Base-by-base conservation (phyloP, 1,284 basidiomycete species). In the Ustilago trichophora region DNA sequence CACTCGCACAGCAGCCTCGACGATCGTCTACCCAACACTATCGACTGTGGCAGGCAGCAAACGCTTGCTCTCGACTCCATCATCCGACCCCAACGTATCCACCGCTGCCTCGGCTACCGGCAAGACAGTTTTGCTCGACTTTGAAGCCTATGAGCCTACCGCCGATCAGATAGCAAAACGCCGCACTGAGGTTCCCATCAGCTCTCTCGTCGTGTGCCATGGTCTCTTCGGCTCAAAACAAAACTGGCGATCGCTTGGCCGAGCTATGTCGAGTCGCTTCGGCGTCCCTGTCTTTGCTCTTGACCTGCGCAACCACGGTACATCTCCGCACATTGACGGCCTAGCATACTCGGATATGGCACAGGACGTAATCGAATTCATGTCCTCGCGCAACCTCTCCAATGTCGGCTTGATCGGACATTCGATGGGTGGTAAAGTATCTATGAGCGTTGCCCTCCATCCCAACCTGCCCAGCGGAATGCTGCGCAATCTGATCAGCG, bases 401-500 rank as follows among this genome's bases (percentile, higher is more conserved):
- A 71, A 89, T n/a, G 84, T 91, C 21, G 86, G 88, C 0, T 84
- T 93, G 3, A 83, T 92, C 7, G 92, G 91, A 0, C 92, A 93
- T 76, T 93, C 91, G 2, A 92, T 93, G 90, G 92, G 92, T 54
- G 92, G 92, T 12, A 94, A 94, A 82, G 90, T 88, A 1, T 90
- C 89, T 0, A 92, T 92, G 90, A 80, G 88, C 1, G 83, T 91
- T 25, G 91, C 91, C 0, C 85, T 94, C 19, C 79, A 83, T 51
- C 85, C 74, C 83, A 86, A 25, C 78, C 15, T 83, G 82, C 40
- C 82, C 84, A 3, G 81, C 15, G 25, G 52, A 34, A 43, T 50
- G 51, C 32, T 94, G 15, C 82, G 85, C 12, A 84, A 87, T 33
- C 85, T 93, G n/a, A 85, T 93, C 45, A 85, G 91, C 6, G 90